phyloP scores from a whole-genome alignment of 176 grass and related monocot species.

The Oryza australiensis region DNA sequence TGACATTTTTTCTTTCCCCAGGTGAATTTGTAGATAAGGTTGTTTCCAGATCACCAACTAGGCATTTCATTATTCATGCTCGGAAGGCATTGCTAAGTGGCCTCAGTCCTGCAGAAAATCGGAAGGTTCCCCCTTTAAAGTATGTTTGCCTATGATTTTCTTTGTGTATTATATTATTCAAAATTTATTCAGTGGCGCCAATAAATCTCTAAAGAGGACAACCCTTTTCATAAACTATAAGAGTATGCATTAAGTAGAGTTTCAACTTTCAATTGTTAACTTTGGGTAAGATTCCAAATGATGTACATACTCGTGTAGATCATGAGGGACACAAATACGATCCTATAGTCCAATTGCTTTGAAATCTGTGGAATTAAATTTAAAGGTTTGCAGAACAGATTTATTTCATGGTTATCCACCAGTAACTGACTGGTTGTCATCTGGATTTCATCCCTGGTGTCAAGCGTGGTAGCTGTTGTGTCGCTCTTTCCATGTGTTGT shows the following conservation, averaged over 20 bases:
- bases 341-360: background rate
- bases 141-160: slow-evolving; percentile 45
- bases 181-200: background rate
- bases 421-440: no score
- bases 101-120: slow-evolving; percentile 84
- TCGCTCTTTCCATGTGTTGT: no score
- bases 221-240: background rate
- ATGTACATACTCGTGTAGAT: background rate
- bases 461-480: no score
- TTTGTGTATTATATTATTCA: slow-evolving; percentile 3
- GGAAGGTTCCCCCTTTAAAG: slow-evolving; percentile 87
- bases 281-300: background rate
- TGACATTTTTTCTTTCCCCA: slow-evolving; percentile 47
- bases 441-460: no score
- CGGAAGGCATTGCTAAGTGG: slow-evolving; percentile 92
- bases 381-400: background rate
- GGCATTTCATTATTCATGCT: slow-evolving; percentile 94
- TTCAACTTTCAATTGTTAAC: background rate
- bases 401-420: background rate
- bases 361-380: background rate
- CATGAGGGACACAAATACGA: background rate
- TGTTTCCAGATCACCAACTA: slow-evolving; percentile 76
- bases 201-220: slow-evolving; percentile 15
- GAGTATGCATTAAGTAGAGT: background rate
- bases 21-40: slow-evolving; percentile 86